Conservation (phyloP, 2,329 filamentous ascomycete genomes). For the Hortaea sp. region DNA sequence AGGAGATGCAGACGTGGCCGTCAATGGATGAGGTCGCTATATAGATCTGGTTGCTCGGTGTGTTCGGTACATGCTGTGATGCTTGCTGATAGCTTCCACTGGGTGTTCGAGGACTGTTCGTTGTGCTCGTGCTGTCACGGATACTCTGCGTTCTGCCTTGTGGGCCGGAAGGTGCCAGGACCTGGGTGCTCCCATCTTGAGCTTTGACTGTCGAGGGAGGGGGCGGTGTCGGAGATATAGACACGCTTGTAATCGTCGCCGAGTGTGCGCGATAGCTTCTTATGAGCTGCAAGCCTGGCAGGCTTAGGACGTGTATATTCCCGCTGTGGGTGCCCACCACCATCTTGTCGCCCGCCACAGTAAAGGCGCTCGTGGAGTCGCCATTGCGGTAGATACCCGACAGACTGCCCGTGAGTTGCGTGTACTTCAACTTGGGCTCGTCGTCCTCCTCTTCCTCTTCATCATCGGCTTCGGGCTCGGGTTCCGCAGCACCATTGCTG, state of each 20-base stretch:
- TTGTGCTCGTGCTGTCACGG: neutral
- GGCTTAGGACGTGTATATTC: constrained; percentile 80
- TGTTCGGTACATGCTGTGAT: constrained; percentile 56
- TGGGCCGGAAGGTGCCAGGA: neutral
- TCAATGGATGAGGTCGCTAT: constrained; percentile 92
- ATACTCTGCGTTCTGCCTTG: neutral
- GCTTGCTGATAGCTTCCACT: neutral
- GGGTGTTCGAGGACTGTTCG: neutral
- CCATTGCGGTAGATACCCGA: constrained; percentile 81
- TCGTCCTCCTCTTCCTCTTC: constrained; percentile 68
- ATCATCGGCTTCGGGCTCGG: constrained; percentile 22
- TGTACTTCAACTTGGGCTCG: constrained; percentile 89
- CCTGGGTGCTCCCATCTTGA: constrained; percentile 3
- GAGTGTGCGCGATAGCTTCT: constrained; percentile 87
- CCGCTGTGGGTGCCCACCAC: constrained; percentile 93
- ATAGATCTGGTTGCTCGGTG: constrained; percentile 81
- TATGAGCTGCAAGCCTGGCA: constrained; percentile 71
- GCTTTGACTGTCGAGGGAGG: constrained; percentile 28
- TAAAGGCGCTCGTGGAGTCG: constrained; percentile 84
- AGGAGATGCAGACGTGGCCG: constrained; percentile 87
- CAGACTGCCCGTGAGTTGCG: constrained; percentile 71
- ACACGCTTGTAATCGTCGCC: constrained; percentile 80
- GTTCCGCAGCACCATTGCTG: constrained; percentile 19
- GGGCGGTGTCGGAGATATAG: constrained; percentile 76
- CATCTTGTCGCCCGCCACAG: constrained; percentile 95